Base-by-base conservation (phyloP, 192 early-diverging fungal genomes). In the Coemansia sp. region DNA sequence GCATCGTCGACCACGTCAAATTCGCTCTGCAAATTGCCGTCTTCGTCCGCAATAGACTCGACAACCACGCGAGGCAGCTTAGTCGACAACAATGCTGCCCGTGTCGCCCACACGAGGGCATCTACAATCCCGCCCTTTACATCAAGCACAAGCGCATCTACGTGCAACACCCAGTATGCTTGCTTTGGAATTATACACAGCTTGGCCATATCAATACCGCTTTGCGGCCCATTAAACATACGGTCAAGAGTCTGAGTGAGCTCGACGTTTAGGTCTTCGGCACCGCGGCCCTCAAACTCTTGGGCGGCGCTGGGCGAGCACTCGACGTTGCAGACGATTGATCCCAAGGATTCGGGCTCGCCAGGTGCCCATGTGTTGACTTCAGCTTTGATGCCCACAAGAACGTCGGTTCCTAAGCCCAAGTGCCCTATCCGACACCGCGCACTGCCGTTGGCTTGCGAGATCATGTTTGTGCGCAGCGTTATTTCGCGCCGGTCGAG, bases 351-450 rank as follows among this genome's bases (percentile, higher is more conserved):
- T 46, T 74, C 86, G 21, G 82, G 83, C 60, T 87, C 87, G 46
- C 77, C 83, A 7, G 77, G 83, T 8, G 86, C 70, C 52, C 85
- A 78, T 11, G 84, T 76, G 58, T 84, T 85, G 42, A 98, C 88
- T 63, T 95, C 93, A 10, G 92, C 92, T 71, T 97, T 99, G 63
- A 99, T 86, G 15, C 97, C 95, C 21, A 97, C 95, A 9, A 99
- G 82, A 1, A 98, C 87, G 56, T 95, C 92, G 0, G 94, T 94
- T 10, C 92, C 93, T 31, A 86, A 86, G 3, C 87, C 89, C 42
- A 93, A 54, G 52, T 73, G 59, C 0, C 79, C 79, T 7, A 63
- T 60, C 60, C 72, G 55, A 58, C 75, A 86, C 70, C 94, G 91
- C 49, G 90, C 90, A 72, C 89, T 90, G 5, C 97, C 97, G 66